Evolutionary conservation across 225 moss, liverwort and hornwort species (phyloP).

Genomic region (Sphagnum tenellum): DNA sequence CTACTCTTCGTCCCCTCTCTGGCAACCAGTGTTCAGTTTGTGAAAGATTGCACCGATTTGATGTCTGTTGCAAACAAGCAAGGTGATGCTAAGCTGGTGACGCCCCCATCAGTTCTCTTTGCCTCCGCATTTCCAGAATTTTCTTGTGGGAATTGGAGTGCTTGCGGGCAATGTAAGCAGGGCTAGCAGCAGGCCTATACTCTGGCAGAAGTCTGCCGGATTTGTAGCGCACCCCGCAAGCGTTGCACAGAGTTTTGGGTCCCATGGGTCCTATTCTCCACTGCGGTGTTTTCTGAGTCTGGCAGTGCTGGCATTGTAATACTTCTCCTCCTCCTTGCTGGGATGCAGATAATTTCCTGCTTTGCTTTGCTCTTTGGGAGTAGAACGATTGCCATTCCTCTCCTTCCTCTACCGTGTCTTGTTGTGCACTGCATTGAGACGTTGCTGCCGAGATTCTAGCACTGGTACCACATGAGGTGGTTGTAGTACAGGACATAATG

Average conservation of each 20-base stretch:
- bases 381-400: conserved; percentile 35
- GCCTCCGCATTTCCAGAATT: conserved; percentile 88
- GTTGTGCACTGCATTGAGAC: conserved; percentile 18
- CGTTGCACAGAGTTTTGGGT: conserved; percentile 92
- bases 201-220: conserved; percentile 88
- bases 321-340: conserved; percentile 43
- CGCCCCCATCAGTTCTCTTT: conserved; percentile 32
- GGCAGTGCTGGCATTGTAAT: conserved; percentile 89
- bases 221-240: conserved; percentile 94
- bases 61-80: no score
- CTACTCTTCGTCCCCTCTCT: no score
- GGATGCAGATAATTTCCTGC: conserved; percentile 49
- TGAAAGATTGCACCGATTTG: no score
- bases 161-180: conserved; percentile 76
- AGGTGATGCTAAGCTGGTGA: no score
- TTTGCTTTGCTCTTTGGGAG: conserved; percentile 28
- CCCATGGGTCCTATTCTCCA: conserved; percentile 99
- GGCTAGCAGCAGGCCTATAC: conserved; percentile 91
- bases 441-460: conserved; percentile 27
- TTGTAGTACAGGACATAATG: conserved; percentile 36
- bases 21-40: no score
- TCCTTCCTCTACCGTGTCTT: conserved; percentile 34
- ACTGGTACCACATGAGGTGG: conserved; percentile 29
- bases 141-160: conserved; percentile 99
- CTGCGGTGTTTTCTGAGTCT: conserved; percentile 91